A percentile compares a stretch with the other conserved stretches of the same genome.
Conservation (phyloP, 805 yeast genomes). For the Candida boidinii region DNA sequence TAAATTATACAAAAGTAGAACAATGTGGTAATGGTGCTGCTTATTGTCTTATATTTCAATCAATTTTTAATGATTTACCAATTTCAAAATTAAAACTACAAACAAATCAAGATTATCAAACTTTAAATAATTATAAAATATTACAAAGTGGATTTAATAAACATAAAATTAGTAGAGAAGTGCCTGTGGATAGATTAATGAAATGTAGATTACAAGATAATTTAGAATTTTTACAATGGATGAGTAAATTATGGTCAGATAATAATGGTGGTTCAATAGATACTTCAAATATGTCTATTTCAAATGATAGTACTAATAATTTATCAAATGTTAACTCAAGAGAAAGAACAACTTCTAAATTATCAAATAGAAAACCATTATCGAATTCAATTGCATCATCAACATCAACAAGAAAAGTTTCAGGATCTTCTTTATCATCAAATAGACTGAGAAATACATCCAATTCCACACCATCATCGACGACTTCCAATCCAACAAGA, state of each 20-base stretch:
- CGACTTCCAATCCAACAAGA: not conserved
- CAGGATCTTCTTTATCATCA: no score
- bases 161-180: slow-evolving; percentile 61
- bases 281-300: no score
- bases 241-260: slow-evolving; percentile 75
- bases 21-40: slow-evolving; percentile 96
- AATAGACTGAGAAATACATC: no score
- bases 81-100: slow-evolving; percentile 69
- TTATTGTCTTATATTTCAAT: slow-evolving; percentile 86
- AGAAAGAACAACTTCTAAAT: no score
- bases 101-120: slow-evolving; percentile 67
- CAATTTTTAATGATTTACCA: slow-evolving; percentile 76
- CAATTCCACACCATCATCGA: not conserved
- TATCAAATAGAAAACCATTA: no score
- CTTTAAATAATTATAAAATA: slow-evolving; percentile 72
- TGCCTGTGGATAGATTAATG: slow-evolving; percentile 74
- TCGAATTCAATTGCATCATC: no score
- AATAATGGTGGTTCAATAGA: no score
- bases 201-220: slow-evolving; percentile 92
- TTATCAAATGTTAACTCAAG: no score
- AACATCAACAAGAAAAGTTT: no score
- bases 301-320: no score
- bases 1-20: slow-evolving; percentile 71
- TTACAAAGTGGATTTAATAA: slow-evolving; percentile 72
- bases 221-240: slow-evolving; percentile 90